These are phyloP conservation scores for Metschnikowia orientalis DNA, from an alignment of 805 yeast species.

Conservation along the genomic window DNA sequence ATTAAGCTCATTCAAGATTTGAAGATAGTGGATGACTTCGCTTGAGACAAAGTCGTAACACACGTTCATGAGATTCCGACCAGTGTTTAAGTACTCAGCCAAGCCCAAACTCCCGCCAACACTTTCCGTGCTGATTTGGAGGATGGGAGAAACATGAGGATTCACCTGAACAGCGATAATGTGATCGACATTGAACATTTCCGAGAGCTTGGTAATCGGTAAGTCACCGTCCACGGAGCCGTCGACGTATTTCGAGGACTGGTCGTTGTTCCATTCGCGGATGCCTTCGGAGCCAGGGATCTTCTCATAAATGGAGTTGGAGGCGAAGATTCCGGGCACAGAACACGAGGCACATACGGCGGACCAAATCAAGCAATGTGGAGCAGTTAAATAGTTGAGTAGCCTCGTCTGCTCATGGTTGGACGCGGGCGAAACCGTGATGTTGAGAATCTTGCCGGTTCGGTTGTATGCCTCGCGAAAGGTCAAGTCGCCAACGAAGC, in stretches of 20 bases:
- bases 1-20: slow-evolving; percentile 71
- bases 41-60: slow-evolving; percentile 56
- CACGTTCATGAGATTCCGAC: slow-evolving; percentile 49
- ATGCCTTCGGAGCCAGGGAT: slow-evolving; percentile 66
- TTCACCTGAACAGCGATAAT: slow-evolving; percentile 97
- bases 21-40: slow-evolving; percentile 76
- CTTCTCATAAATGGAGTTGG: slow-evolving; percentile 81
- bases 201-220: slow-evolving; percentile 85
- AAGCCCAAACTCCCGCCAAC: slow-evolving; percentile 54
- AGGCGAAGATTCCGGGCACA: slow-evolving; percentile 85
- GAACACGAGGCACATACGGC: slow-evolving; percentile 94
- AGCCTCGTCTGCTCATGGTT: slow-evolving; percentile 87
- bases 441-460: slow-evolving; percentile 88
- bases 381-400: slow-evolving; percentile 74
- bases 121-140: slow-evolving; percentile 62
- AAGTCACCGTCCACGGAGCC: slow-evolving; percentile 95
- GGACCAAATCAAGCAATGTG: slow-evolving; percentile 78
- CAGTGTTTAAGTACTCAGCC: slow-evolving; percentile 51
- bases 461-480: slow-evolving; percentile 92
- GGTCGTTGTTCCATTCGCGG: slow-evolving; percentile 75
- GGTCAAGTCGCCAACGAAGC: slow-evolving; percentile 81
- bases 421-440: slow-evolving; percentile 90
- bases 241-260: slow-evolving; percentile 79
- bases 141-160: slow-evolving; percentile 89
- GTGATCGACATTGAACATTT: slow-evolving; percentile 96